Evolutionary conservation across 163 green algal genomes (phyloP).

Genomic region (Volvox carteri): DNA sequence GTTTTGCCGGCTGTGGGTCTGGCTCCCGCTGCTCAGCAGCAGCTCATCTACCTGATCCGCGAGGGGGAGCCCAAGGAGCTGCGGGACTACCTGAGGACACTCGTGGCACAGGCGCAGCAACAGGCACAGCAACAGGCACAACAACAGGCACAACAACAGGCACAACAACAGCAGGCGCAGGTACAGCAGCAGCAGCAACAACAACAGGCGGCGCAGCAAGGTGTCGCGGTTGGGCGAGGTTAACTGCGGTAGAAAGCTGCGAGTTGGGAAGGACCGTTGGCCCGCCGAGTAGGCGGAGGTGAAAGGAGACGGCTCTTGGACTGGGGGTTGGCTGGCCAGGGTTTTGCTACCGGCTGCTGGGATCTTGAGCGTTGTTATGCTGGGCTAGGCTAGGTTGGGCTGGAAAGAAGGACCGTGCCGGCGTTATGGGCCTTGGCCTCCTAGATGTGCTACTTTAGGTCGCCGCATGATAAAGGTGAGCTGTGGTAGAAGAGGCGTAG

Average conservation of each 20-base stretch:
- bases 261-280: not conserved
- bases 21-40: constrained; percentile 60
- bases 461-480: too few relatives aligned
- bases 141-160: constrained; percentile 10
- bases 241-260: not conserved
- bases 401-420: too few relatives aligned
- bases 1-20: constrained; percentile 62
- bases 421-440: too few relatives aligned
- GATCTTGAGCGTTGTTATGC: too few relatives aligned
- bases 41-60: constrained; percentile 69
- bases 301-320: too few relatives aligned
- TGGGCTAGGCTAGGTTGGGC: too few relatives aligned
- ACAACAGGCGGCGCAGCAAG: constrained; percentile 1
- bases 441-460: too few relatives aligned
- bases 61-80: constrained; percentile 68
- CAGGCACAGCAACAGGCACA: constrained; percentile 31
- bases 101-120: constrained; percentile 53
- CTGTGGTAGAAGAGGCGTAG: too few relatives aligned
- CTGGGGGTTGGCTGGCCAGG: too few relatives aligned
- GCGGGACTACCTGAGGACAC: constrained; percentile 62
- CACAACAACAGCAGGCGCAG: constrained; percentile 37
- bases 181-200: constrained; percentile 22
- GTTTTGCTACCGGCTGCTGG: too few relatives aligned
- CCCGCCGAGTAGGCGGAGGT: not conserved
- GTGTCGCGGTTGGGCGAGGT: not conserved